Evolutionary conservation across 192 early-diverging fungal species (phyloP), one percentile per base, ranked within the genome.

Genomic region (Coemansia sp.): DNA sequence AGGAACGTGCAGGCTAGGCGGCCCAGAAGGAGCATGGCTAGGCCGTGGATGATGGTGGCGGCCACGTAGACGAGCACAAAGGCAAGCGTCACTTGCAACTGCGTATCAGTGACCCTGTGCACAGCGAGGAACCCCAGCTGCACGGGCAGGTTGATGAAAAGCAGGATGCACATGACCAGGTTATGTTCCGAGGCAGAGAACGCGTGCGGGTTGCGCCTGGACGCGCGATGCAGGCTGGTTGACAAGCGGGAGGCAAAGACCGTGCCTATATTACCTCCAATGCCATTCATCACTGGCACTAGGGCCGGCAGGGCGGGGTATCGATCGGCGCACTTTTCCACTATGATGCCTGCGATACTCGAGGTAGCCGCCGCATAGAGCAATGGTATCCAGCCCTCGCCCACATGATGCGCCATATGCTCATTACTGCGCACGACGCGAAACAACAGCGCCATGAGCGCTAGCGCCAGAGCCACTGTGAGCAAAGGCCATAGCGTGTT

Each of bases 231-330:
- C 26, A 93, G 72, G 18, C 86, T 84, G 7, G 92, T 92, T 7
- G 88, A 90, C 31, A 93, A 86, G 9, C 92, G 82, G 31, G 89
- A 89, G 0, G 89, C 88, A 58, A 89, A 92, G 14, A 93, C 89
- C 6, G 92, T 90, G 23, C 87, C 89, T n/a, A 93, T 78, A 61
- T 93, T 93, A 28, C 92, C 92, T 23, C 85, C 82, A 12, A 92
- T 83, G 1, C 85, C 85, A 25, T 85, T 82, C 23, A 82, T 61
- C 18, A 83, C 78, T 0, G 84, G 82, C 4, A 82, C 76, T 23
- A 86, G 63, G 0, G 75, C 68, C 0, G 84, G 76, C 69, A 85
- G 68, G 5, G 65, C 82, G 1, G 70, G 72, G 28, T 64, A 79
- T 1, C 47, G 34, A 8, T 59, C 50, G 1, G 75, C 83, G 37